These are phyloP conservation scores for Trichoderma sp. DNA, from an alignment of 2,329 filamentous ascomycete species.

Conservation along the genomic window DNA sequence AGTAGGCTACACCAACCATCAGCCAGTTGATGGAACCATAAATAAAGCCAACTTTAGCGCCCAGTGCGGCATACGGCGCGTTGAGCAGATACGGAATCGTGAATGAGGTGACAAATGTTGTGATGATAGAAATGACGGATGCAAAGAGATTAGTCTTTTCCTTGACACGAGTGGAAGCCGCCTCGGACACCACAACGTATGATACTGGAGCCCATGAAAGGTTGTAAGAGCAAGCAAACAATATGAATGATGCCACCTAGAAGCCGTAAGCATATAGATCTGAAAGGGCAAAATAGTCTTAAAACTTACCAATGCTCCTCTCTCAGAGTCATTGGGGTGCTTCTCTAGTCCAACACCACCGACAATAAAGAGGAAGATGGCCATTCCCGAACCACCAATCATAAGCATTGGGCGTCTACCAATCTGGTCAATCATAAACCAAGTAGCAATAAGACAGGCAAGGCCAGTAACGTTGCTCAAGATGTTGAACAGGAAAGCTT, in stretches of 20 bases:
- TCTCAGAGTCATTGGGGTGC: conserved; percentile 10
- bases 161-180: conserved; percentile 27
- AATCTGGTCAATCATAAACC: conserved; percentile 27
- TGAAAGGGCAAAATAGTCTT: background rate
- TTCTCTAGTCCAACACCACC: conserved; percentile 23
- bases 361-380: conserved; percentile 26
- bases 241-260: conserved; percentile 29
- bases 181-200: conserved; percentile 29
- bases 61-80: conserved; percentile 34
- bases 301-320: conserved; percentile 11
- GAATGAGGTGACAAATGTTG: conserved; percentile 35
- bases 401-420: conserved; percentile 29
- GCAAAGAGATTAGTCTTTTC: conserved; percentile 33
- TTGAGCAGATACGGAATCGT: conserved; percentile 38
- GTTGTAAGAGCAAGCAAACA: conserved; percentile 27
- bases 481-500: conserved; percentile 29
- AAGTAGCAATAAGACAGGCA: conserved; percentile 23
- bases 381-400: conserved; percentile 27
- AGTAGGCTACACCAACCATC: conserved; percentile 41
- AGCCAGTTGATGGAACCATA: conserved; percentile 37
- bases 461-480: conserved; percentile 22
- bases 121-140: conserved; percentile 29
- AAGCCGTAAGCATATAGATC: background rate
- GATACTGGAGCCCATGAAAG: conserved; percentile 31
- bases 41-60: conserved; percentile 38